phyloP scores from a whole-genome alignment of 179 eudicot species.

The Spinacia oleracea region DNA sequence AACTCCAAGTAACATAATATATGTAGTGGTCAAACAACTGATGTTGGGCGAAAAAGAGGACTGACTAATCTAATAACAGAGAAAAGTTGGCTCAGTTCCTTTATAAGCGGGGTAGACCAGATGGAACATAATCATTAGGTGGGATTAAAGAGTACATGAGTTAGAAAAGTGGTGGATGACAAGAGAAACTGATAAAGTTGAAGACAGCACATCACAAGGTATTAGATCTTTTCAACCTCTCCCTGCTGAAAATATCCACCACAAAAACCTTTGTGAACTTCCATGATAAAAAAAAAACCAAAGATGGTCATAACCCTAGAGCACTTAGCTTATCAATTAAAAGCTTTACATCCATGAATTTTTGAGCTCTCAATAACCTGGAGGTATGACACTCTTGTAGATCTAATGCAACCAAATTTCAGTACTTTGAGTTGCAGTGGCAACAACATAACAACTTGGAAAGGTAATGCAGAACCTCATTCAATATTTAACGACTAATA shows the following conservation, averaged over 20 bases:
- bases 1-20: not conserved
- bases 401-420: not conserved
- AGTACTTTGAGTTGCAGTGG: not conserved
- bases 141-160: not conserved
- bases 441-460: not conserved
- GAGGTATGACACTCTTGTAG: not conserved
- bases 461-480: not conserved
- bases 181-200: not conserved
- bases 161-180: not conserved
- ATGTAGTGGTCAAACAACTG: not conserved
- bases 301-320: not conserved
- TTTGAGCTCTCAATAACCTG: not conserved
- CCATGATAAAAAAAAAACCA: not conserved
- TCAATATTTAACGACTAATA: not conserved
- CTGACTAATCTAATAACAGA: not conserved
- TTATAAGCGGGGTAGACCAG: not conserved
- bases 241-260: not conserved
- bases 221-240: not conserved
- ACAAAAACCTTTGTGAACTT: not conserved
- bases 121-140: not conserved
- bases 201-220: constrained; percentile 1
- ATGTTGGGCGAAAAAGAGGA: not conserved
- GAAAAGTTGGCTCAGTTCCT: not conserved
- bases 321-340: not conserved
- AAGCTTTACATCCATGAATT: not conserved